phyloP scores from a whole-genome alignment of 2,329 filamentous ascomycete species.

The Colletotrichum brevisporum region DNA sequence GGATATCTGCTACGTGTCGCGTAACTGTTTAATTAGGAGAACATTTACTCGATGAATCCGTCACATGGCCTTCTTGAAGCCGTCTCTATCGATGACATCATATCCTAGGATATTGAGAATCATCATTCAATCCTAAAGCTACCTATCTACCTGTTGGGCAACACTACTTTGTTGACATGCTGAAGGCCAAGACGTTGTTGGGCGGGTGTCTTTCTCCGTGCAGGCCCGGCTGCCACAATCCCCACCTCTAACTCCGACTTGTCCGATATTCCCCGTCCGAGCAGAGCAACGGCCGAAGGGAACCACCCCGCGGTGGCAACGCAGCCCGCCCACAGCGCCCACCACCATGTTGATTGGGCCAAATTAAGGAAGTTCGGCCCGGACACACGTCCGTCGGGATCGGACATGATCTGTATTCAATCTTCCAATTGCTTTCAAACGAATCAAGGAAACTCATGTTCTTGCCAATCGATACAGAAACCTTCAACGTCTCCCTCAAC shows the following conservation, averaged over 20 bases:
- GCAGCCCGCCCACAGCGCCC: not conserved
- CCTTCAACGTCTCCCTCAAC: constrained; percentile 13
- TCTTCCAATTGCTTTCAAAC: not conserved
- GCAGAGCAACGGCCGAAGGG: constrained; percentile 13
- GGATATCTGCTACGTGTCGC: constrained; percentile 20
- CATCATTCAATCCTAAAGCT: not conserved
- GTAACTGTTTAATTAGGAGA: constrained; percentile 36
- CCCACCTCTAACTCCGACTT: constrained; percentile 26
- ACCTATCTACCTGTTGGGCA: constrained; percentile 3
- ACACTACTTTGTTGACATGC: constrained; percentile 10
- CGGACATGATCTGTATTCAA: not conserved
- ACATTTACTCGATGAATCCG: constrained; percentile 9
- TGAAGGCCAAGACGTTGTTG: constrained; percentile 7
- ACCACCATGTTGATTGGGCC: too few species aligned
- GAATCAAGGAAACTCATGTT: not conserved
- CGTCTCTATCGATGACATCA: constrained; percentile 1
- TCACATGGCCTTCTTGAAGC: not conserved
- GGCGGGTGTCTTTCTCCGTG: constrained; percentile 20
- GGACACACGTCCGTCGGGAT: not conserved
- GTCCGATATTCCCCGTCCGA: constrained; percentile 34
- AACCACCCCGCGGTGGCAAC: not conserved
- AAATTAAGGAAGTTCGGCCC: too few species aligned
- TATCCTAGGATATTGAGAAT: not conserved
- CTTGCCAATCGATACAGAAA: not conserved
- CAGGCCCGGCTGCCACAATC: constrained; percentile 5